Conservation (phyloP, 75 land plant species). For the Isoetes taiwanensis region DNA sequence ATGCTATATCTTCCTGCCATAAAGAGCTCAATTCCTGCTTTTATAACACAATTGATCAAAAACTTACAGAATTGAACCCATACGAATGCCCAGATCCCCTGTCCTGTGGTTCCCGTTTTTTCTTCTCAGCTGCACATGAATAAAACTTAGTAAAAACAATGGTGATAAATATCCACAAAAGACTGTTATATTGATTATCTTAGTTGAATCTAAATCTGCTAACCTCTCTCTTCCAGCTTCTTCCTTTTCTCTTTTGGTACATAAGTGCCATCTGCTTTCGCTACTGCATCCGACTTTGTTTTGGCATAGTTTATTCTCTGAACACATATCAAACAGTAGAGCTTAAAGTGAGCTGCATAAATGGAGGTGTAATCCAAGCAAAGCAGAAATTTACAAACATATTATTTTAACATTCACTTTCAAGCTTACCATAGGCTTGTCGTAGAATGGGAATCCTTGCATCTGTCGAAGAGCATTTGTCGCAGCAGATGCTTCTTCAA, state of each 20-base stretch:
- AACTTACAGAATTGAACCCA: background rate
- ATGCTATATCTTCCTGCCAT: background rate
- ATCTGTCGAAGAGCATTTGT: slow-evolving; percentile 68
- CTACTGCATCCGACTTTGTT: slow-evolving; percentile 77
- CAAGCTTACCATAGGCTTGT: slow-evolving; percentile 96
- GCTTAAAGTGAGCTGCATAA: too few relatives aligned
- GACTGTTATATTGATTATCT: background rate
- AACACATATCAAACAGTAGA: background rate
- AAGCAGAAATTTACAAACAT: too few relatives aligned
- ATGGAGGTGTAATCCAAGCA: too few relatives aligned
- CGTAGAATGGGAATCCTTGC: slow-evolving; percentile 97
- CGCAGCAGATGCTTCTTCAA: slow-evolving; percentile 76
- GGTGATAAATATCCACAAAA: background rate
- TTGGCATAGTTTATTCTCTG: slow-evolving; percentile 98
- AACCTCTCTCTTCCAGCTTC: slow-evolving; percentile 85
- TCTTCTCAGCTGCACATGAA: slow-evolving; percentile 41
- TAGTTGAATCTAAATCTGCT: background rate
- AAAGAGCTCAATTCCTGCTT: background rate
- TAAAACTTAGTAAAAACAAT: background rate
- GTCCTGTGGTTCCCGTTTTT: slow-evolving; percentile 52
- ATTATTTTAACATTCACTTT: too few relatives aligned
- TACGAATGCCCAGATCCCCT: background rate
- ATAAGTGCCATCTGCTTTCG: slow-evolving; percentile 89
- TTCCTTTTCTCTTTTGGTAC: slow-evolving; percentile 79
- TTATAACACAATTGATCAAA: background rate